Base-by-base conservation (phyloP, 176 grass and related monocot species). In the Oryza nivara region DNA sequence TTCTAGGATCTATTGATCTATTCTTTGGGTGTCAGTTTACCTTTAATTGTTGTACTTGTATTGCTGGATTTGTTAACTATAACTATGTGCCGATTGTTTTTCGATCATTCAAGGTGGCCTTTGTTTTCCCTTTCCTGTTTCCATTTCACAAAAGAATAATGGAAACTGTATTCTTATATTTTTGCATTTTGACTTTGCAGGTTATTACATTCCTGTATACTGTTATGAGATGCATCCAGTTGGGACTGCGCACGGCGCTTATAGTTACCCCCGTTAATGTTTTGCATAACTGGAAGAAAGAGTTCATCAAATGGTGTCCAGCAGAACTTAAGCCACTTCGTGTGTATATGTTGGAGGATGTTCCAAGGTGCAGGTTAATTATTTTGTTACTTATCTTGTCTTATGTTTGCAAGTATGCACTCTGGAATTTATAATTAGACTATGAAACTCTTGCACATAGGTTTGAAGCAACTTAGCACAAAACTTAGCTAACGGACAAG, bases 221-320 rank as follows among this genome's bases (percentile, higher is more conserved):
- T 48, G 93, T 91, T 92, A 88, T 98, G 93, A 92, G 91, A 87
- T 85, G 65, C 70, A 20, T 75, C 79, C 88, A 94, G 73, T 79
- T 98, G 79, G 93, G 89, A 87, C 51, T 98, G 67, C 86, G 74
- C 66, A 95, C 91, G 66, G 88, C 81, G 81, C 96, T 98, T 87
- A 81, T 98, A 49, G 93, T 98, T 89, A 98, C 91, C 49, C 96
- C 93, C 82, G 96, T 98, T 80, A 98, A 98, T 88, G 96, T 98
- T 74, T 88, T 98, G 73, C 93, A 98, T 87, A 98, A 96, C 60
- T 98, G 96, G 96, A 92, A 82, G 78, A 87, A 88, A 78, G 96
- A 98, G 81, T 98, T 98, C 72, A 84, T 14, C n/a, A 98, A 95
- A 63, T 98, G 96, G 96, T 83, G 68, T 69, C 93, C 96, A 9